Evolutionary conservation across 371 early-diverging fungal species (phyloP), one percentile per base, ranked within the genome.

Genomic region (Phascolomyces articulosus): DNA sequence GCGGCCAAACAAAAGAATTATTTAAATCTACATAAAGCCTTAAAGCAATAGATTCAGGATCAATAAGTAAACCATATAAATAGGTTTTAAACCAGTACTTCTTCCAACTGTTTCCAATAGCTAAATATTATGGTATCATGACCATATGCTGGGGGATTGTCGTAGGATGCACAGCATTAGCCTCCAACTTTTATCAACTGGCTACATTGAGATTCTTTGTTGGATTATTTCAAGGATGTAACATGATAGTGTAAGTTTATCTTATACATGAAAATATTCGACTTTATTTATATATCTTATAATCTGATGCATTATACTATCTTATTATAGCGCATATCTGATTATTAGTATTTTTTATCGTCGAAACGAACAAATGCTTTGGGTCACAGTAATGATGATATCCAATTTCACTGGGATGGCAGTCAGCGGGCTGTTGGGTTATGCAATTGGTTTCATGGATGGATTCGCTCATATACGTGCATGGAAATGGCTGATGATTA

Each of bases 351-450:
- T 47, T 11, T 44, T 71, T 16, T 71, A 66, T 28, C 71, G 71
- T n/a, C 63, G 67, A 20, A 40, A 47, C 18, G 71, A 71, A 59
- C 71, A 71, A 61, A 58, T 58, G 2, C 48, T 59, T 7, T 66
- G 40, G 67, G 44, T 41, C 56, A 54, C 72, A 67, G n/a, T 62
- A 23, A 56, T 60, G 28, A 63, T 56, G 31, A 40, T 65, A 0
- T 55, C 40, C 27, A 71, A 71, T 21, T 53, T 62, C 11, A 26
- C 76, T 13, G 76, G 85, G 41, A 75, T 77, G 28, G 71, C 79
- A 18, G 70, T 86, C 34, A 83, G 82, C 59, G 88, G 85, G 0
- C 75, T 85, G 11, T 71, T 85, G 7, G 84, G 86, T 15, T 79
- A 83, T 26, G 85, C 78, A 4, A 77, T 89, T 58, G 64, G 53